Conservation (phyloP, 78 protist genomes). For the Dictyostelium firmibasis region DNA sequence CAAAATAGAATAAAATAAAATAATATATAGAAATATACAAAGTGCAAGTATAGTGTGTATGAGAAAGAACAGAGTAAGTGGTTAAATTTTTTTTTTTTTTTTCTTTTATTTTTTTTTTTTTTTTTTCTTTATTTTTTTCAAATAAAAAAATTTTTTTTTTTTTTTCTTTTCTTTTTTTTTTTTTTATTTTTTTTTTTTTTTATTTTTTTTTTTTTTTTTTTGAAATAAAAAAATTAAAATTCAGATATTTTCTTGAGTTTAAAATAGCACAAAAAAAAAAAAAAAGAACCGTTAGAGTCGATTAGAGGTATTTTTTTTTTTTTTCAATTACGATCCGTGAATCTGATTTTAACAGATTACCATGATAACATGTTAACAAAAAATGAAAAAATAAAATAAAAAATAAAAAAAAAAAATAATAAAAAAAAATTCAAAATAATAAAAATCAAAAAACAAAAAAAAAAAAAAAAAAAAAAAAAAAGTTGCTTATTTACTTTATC, state of each 20-base stretch:
- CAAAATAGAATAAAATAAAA: neutral
- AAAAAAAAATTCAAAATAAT: too few relatives aligned
- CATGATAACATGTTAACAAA: neutral
- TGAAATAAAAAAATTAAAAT: too few relatives aligned
- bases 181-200: too few relatives aligned
- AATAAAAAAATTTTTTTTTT: neutral
- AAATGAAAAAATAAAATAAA: too few relatives aligned
- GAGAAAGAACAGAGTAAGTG: neutral
- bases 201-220: neutral
- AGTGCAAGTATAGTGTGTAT: neutral
- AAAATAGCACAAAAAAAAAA: neutral
- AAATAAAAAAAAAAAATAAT: too few relatives aligned
- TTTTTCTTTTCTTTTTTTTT: neutral
- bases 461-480: too few relatives aligned
- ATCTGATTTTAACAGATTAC: neutral
- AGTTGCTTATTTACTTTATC: too few relatives aligned
- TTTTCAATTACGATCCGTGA: neutral
- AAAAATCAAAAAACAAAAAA: too few relatives aligned
- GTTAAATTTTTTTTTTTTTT: neutral
- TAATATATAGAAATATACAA: neutral
- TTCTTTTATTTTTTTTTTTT: neutral
- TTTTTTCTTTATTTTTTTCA: neutral
- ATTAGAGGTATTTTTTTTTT: too few relatives aligned
- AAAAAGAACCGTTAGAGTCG: neutral
- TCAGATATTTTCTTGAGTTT: neutral